Evolutionary conservation across 2,329 filamentous ascomycete genomes (phyloP).

Genomic region (Aspergillus pseudonomiae): DNA sequence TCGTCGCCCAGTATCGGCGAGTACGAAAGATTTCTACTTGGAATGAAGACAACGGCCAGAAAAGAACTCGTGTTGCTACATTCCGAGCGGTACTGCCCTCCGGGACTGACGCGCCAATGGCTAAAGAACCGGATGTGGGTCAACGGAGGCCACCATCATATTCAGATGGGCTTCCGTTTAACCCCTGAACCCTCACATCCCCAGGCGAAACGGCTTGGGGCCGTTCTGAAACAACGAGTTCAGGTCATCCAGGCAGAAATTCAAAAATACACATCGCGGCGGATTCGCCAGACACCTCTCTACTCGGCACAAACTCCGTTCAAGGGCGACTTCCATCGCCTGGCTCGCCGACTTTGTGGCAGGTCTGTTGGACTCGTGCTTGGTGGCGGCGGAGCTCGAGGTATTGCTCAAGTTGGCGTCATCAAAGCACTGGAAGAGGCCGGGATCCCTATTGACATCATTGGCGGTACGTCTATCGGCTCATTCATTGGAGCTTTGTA

Average conservation of each 20-base stretch:
- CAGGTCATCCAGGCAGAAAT: slow-evolving; percentile 96
- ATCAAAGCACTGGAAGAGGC: slow-evolving; percentile 95
- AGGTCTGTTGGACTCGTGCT: slow-evolving; percentile 94
- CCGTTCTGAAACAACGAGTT: slow-evolving; percentile 85
- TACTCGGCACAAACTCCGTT: slow-evolving; percentile 91
- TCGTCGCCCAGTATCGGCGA: slow-evolving; percentile 89
- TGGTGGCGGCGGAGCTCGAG: slow-evolving; percentile 88
- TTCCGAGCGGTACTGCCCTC: slow-evolving; percentile 80
- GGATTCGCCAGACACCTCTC: slow-evolving; percentile 81
- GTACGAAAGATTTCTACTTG: slow-evolving; percentile 93
- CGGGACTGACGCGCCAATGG: slow-evolving; percentile 87
- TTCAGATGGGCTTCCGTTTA: slow-evolving; percentile 88
- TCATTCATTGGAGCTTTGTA: slow-evolving; percentile 94
- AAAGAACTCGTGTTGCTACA: slow-evolving; percentile 92
- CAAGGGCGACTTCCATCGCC: slow-evolving; percentile 94
- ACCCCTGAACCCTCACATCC: slow-evolving; percentile 76
- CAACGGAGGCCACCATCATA: slow-evolving; percentile 95
- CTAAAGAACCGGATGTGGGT: slow-evolving; percentile 94
- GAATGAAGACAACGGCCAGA: slow-evolving; percentile 94
- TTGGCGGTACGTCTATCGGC: slow-evolving; percentile 95
- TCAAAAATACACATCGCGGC: slow-evolving; percentile 95
- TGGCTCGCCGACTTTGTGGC: slow-evolving; percentile 86
- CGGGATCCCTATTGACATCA: slow-evolving; percentile 91
- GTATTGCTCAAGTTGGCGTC: slow-evolving; percentile 89
- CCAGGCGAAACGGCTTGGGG: slow-evolving; percentile 76